Conservation (phyloP, 768 basidiomycete genomes). For the Termitomyces heimii region DNA sequence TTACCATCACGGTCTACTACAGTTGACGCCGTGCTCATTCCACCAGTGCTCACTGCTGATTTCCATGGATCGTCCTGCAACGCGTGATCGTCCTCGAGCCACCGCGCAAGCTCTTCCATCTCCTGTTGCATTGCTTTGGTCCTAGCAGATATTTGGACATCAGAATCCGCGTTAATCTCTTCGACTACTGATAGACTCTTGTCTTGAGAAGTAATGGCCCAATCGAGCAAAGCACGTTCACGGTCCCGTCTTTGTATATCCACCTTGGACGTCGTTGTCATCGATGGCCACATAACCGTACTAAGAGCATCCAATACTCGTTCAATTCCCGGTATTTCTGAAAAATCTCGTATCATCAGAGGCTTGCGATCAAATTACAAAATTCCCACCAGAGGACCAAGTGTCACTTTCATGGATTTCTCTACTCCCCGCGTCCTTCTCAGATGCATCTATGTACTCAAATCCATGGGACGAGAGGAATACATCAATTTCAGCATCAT, state of each 20-base stretch:
- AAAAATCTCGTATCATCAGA: not conserved
- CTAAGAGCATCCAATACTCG: conserved; percentile 76
- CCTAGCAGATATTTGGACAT: conserved; percentile 17
- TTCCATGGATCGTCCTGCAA: conserved; percentile 35
- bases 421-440: conserved; percentile 8
- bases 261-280: conserved; percentile 37
- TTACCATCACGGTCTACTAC: conserved; percentile 10
- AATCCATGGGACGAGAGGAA: conserved; percentile 68
- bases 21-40: conserved; percentile 20
- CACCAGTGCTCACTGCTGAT: conserved; percentile 24
- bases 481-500: conserved; percentile 54
- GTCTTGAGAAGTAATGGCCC: conserved; percentile 36
- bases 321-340: conserved; percentile 49
- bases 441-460: conserved; percentile 65
- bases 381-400: conserved; percentile 22
- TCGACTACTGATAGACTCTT: conserved; percentile 20
- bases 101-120: conserved; percentile 53
- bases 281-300: conserved; percentile 87
- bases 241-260: conserved; percentile 15
- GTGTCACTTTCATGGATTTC: conserved; percentile 8
- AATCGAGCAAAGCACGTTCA: conserved; percentile 31
- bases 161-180: conserved; percentile 11
- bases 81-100: conserved; percentile 50
- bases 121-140: conserved; percentile 38
- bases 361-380: not conserved